phyloP scores from a whole-genome alignment of 257 asterid species.

The Solanum lignicaule region DNA sequence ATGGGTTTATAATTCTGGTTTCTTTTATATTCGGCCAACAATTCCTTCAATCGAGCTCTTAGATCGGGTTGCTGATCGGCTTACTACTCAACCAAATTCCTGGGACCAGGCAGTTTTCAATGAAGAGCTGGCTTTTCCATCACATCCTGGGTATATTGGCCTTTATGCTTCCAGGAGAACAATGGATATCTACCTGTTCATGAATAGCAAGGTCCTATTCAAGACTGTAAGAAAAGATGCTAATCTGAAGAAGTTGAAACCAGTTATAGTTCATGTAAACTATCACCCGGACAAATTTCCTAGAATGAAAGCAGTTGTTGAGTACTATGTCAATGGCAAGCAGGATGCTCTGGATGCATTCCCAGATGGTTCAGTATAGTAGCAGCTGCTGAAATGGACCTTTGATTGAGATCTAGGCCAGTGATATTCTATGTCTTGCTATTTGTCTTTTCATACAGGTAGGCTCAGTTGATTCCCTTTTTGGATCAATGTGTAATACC shows the following conservation, averaged over 20 bases:
- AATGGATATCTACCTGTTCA: slow-evolving; percentile 19
- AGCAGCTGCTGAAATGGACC: not conserved
- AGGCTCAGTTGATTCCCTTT: not conserved
- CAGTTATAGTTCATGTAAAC: slow-evolving; percentile 18
- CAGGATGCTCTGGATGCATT: slow-evolving; percentile 18
- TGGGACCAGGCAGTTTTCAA: slow-evolving; percentile 27
- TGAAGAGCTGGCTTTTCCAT: slow-evolving; percentile 16
- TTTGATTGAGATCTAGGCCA: not conserved
- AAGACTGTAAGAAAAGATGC: slow-evolving; percentile 12
- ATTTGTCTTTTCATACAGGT: slow-evolving; percentile 3
- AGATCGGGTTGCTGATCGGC: slow-evolving; percentile 21
- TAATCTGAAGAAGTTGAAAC: slow-evolving; percentile 15
- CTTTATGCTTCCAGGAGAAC: slow-evolving; percentile 19
- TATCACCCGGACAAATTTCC: slow-evolving; percentile 20
- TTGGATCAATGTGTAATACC: slow-evolving; percentile 1
- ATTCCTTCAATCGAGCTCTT: slow-evolving; percentile 17
- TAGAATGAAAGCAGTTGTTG: slow-evolving; percentile 21
- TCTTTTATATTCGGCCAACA: slow-evolving; percentile 17
- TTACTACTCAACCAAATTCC: slow-evolving; percentile 3
- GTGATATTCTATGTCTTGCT: not conserved
- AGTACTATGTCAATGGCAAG: slow-evolving; percentile 16
- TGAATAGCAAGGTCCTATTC: slow-evolving; percentile 24
- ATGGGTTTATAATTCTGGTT: slow-evolving; percentile 22
- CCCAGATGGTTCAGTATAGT: slow-evolving; percentile 15
- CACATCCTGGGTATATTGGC: slow-evolving; percentile 18